Evolutionary conservation across 345 rosid genomes (phyloP).

Genomic region (Gossypium stocksii): DNA sequence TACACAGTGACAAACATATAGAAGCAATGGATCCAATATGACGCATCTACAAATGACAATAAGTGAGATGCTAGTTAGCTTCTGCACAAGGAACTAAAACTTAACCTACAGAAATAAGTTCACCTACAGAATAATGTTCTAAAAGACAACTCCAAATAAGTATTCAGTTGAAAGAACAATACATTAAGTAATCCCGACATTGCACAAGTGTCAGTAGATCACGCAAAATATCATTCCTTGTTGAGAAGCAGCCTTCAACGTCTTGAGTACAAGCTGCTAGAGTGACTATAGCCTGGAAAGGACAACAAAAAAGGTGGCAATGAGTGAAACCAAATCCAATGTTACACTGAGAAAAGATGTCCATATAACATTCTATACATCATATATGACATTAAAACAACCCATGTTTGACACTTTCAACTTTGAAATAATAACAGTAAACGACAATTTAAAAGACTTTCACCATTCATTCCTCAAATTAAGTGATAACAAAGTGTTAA

Average conservation of each 20-base stretch:
- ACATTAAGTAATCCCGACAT: constrained; percentile 98
- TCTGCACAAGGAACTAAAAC: not conserved
- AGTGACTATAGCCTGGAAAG: constrained; percentile 39
- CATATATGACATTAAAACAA: not conserved
- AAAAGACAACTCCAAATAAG: constrained; percentile 13
- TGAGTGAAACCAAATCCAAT: not conserved
- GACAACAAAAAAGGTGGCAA: constrained; percentile 12
- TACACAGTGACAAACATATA: not conserved
- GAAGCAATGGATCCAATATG: not conserved
- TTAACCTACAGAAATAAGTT: not conserved
- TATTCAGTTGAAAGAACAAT: constrained; percentile 21
- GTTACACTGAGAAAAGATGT: not conserved
- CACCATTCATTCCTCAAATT: not conserved
- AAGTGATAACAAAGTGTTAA: not conserved
- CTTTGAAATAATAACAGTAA: not conserved
- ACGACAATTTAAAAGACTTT: not conserved
- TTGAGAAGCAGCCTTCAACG: constrained; percentile 31
- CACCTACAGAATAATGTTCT: not conserved
- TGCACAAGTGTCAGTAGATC: constrained; percentile 46
- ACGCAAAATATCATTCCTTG: constrained; percentile 59
- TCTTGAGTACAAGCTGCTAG: constrained; percentile 34
- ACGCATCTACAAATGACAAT: not conserved
- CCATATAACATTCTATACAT: not conserved
- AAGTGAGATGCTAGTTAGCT: not conserved
- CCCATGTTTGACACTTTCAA: not conserved